Percentiles rank a stretch among this genome's conserved stretches.
These are phyloP conservation scores for Fusarium pseudonygamai DNA, from an alignment of 2,329 filamentous ascomycete species.

Conservation along the genomic window DNA sequence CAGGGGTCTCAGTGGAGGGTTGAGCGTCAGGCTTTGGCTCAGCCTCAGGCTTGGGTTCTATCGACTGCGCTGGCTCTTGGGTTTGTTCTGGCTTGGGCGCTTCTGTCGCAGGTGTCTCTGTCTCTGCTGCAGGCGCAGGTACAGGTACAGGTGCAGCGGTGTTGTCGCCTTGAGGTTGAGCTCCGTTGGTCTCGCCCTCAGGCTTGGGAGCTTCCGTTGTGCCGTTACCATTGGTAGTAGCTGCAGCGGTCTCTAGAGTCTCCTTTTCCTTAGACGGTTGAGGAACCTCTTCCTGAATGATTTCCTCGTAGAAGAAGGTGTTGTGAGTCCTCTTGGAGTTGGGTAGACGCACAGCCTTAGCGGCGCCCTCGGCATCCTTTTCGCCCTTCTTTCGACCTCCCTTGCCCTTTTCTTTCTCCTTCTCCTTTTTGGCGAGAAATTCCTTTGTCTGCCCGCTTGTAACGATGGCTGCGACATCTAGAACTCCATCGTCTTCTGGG, in stretches of 20 bases:
- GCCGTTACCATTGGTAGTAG: conserved; percentile 32
- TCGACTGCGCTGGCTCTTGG: conserved; percentile 33
- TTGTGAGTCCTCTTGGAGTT: conserved; percentile 77
- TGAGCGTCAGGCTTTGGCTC: conserved; percentile 31
- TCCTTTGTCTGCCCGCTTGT: conserved; percentile 83
- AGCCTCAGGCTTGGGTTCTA: conserved; percentile 34
- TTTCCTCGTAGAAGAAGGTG: conserved; percentile 78
- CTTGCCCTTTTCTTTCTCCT: conserved; percentile 74
- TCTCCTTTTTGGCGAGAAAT: conserved; percentile 84
- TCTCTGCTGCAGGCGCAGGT: not conserved
- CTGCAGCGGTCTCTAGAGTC: conserved; percentile 13
- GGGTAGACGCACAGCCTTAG: conserved; percentile 69
- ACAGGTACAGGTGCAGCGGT: not conserved
- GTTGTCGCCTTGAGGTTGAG: conserved; percentile 16
- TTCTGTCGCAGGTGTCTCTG: conserved; percentile 25
- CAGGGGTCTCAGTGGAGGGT: conserved; percentile 46
- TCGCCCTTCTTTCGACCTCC: conserved; percentile 62
- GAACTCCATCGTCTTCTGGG: conserved; percentile 73
- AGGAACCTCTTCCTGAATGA: conserved; percentile 63
- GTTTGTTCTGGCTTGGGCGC: conserved; percentile 41
- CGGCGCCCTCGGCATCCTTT: conserved; percentile 63
- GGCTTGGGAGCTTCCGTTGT: conserved; percentile 24
- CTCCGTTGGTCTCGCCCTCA: conserved; percentile 24
- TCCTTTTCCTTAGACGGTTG: conserved; percentile 47
- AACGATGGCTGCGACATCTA: conserved; percentile 87